Evolutionary conservation across 2,329 filamentous ascomycete species (phyloP), one percentile per base, ranked within the genome.

Genomic region (Cytospora leucostoma): DNA sequence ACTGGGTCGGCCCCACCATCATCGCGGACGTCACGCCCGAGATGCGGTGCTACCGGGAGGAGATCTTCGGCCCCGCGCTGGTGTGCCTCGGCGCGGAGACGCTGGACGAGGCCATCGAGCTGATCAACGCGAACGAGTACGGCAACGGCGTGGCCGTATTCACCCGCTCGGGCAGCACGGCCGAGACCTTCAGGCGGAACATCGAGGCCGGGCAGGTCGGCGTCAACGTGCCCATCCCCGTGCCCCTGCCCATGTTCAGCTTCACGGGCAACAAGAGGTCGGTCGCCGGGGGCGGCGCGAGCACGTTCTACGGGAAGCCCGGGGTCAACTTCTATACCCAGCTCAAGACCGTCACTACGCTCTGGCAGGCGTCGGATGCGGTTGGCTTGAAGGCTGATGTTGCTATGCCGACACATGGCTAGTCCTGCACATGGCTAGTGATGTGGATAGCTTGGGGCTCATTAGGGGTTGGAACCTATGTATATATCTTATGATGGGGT

Each of bases 311-410:
- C 78, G 95, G 95, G 69, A 90, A 91, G 77, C 92, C 93, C 0
- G 95, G 94, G 32, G 78, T 99, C 74, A 88, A 91, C 74, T 99
- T 99, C 75, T 98, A 96, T 78, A 99, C 95, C 3, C 95, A 98
- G 80, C 85, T 91, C 74, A 98, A 99, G 90, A 99, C 95, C 3
- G 95, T 99, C 56, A 99, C 95, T 59, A 89, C 92, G 69, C 79
- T 96, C 74, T 99, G 95, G 95, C 85, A 84, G 68, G 84, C 82
- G 64, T 88, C 91, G 74, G 90, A 93, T 78, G 90, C 89, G 6
- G 81, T 90, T 57, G 87, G 84, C 62, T 87, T 83, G 50, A 89
- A 89, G 79, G 89, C 89, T 44, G 84, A 84, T 71, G 88, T 91
- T 15, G 83, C 88, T 63, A 93, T 93, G 90, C 90, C 90, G 32